Evolutionary conservation across 2,329 filamentous ascomycete genomes (phyloP).

Genomic region (Ustilaginoidea virens): DNA sequence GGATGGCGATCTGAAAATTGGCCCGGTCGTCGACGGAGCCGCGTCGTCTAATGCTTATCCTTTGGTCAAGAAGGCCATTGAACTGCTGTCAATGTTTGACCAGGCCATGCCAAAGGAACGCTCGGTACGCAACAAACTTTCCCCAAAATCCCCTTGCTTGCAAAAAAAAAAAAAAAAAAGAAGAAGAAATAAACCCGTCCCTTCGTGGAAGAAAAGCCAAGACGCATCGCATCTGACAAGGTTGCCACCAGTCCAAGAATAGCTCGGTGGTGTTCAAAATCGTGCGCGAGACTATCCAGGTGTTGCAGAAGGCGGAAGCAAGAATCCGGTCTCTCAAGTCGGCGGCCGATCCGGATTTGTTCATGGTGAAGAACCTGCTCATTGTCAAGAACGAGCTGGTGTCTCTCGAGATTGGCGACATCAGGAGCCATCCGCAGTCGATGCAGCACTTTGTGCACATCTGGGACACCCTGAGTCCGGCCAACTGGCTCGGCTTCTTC

Average conservation of each 20-base stretch:
- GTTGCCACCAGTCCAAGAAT: conserved; percentile 22
- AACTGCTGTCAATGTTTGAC: conserved; percentile 46
- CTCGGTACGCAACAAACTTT: conserved; percentile 32
- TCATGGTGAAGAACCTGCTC: conserved; percentile 87
- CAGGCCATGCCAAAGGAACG: conserved; percentile 48
- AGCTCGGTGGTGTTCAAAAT: conserved; percentile 50
- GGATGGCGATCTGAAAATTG: conserved; percentile 34
- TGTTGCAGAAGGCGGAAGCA: conserved; percentile 61
- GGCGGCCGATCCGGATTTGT: conserved; percentile 65
- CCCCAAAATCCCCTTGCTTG: background rate
- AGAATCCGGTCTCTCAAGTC: conserved; percentile 48
- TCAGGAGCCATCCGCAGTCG: conserved; percentile 30
- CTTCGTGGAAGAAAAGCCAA: too few relatives aligned
- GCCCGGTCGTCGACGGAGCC: conserved; percentile 29
- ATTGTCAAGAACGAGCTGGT: conserved; percentile 93
- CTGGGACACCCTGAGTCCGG: conserved; percentile 45
- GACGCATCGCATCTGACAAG: too few relatives aligned
- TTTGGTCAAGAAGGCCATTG: conserved; percentile 40
- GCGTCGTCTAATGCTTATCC: conserved; percentile 43
- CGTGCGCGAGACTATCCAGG: conserved; percentile 77
- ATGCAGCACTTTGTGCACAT: conserved; percentile 51
- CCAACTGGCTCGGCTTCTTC: conserved; percentile 44
- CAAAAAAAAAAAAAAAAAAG: too few relatives aligned
- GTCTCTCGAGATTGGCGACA: conserved; percentile 78
- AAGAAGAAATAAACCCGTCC: too few relatives aligned